A percentile compares a stretch with the other conserved stretches of the same genome.
Evolutionary conservation across 1,139 yeast species (phyloP).

Genomic region (Suhomyces maxii): DNA sequence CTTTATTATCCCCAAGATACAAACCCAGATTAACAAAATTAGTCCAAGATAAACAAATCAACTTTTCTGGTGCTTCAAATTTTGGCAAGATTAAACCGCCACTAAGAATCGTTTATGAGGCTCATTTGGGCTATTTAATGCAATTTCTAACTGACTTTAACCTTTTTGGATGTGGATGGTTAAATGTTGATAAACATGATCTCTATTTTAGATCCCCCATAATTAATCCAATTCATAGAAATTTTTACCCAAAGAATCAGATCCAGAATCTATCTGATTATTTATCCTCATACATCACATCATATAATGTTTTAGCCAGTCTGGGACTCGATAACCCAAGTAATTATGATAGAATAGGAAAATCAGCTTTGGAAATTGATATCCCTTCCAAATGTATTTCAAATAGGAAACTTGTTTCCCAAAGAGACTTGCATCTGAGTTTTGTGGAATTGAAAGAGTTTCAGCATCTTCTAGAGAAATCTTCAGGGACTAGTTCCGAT

Average conservation of each 20-base stretch:
- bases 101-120: slow-evolving; percentile 50
- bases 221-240: slow-evolving; percentile 8
- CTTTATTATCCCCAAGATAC: slow-evolving; percentile 63
- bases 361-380: slow-evolving; percentile 70
- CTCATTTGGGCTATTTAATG: slow-evolving; percentile 73
- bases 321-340: slow-evolving; percentile 15
- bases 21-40: slow-evolving; percentile 60
- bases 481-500: not conserved
- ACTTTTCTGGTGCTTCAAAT: slow-evolving; percentile 17
- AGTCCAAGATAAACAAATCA: slow-evolving; percentile 8
- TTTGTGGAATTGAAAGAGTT: slow-evolving; percentile 35
- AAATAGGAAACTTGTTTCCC: slow-evolving; percentile 50
- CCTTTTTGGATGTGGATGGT: slow-evolving; percentile 81
- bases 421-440: slow-evolving; percentile 51
- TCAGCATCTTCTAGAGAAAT: slow-evolving; percentile 2
- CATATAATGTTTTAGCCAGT: slow-evolving; percentile 24
- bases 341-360: slow-evolving; percentile 53
- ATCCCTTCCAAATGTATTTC: slow-evolving; percentile 55
- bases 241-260: slow-evolving; percentile 3
- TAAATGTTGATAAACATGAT: slow-evolving; percentile 32
- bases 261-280: slow-evolving; percentile 8
- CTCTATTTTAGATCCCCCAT: slow-evolving; percentile 15
- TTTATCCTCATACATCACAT: slow-evolving; percentile 19
- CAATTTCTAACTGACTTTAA: slow-evolving; percentile 86
- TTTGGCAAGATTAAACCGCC: not conserved